Conservation (phyloP, 371 early-diverging fungal species). For the Actinomortierella wolfii region DNA sequence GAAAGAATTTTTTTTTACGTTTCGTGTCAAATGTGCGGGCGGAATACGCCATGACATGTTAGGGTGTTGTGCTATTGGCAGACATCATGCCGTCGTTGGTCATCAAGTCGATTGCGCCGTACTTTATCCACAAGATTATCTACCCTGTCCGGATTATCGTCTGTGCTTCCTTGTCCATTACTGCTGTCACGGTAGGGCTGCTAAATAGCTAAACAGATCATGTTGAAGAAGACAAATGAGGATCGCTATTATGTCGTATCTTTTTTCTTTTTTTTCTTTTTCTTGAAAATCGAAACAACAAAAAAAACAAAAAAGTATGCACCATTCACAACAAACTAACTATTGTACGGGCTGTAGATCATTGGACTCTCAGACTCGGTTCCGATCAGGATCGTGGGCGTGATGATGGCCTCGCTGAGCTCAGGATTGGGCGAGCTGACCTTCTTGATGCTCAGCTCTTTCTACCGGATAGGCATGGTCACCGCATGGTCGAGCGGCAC, state of each 20-base stretch:
- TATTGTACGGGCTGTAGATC: constrained; percentile 10
- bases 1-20: too few relatives aligned
- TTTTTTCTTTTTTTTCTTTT: too few relatives aligned
- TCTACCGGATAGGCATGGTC: constrained; percentile 45
- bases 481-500: constrained; percentile 53
- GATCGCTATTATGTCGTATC: too few relatives aligned
- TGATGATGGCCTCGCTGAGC: constrained; percentile 52
- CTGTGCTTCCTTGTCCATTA: constrained; percentile 33
- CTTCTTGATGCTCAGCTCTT: constrained; percentile 53
- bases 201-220: not conserved
- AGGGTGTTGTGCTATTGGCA: constrained; percentile 51
- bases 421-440: constrained; percentile 54
- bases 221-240: too few relatives aligned
- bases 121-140: constrained; percentile 46
- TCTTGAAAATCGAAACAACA: too few relatives aligned
- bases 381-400: constrained; percentile 37
- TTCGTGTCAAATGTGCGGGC: too few relatives aligned
- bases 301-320: too few relatives aligned
- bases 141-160: constrained; percentile 38
- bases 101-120: constrained; percentile 50
- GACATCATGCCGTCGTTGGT: constrained; percentile 51
- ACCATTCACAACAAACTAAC: not conserved
- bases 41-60: not conserved
- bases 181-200: constrained; percentile 33
- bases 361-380: constrained; percentile 39